phyloP scores from a whole-genome alignment of 1,284 basidiomycete species.

The Pseudozyma thailandica region DNA sequence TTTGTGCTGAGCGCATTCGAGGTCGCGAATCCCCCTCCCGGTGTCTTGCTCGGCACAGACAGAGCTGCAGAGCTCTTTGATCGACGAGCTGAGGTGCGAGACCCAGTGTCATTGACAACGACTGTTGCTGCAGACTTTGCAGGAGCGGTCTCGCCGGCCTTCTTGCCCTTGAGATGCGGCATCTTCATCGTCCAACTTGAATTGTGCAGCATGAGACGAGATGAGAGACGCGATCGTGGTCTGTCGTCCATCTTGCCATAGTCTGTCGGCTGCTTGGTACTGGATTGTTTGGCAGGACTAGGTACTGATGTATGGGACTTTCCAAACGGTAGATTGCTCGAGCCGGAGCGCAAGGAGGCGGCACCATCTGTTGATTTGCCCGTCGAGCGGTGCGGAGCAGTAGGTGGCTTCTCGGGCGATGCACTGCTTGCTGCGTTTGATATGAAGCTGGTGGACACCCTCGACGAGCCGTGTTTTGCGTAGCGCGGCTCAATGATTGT shows the following conservation, averaged over 20 bases:
- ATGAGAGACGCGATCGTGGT: slow-evolving; percentile 23
- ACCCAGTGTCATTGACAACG: not conserved
- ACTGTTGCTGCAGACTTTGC: not conserved
- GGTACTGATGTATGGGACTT: not conserved
- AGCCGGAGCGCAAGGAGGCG: not conserved
- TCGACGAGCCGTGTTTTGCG: not conserved
- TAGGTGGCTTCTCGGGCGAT: not conserved
- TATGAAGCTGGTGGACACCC: not conserved
- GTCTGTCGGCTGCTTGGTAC: slow-evolving; percentile 20
- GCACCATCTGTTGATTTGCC: slow-evolving; percentile 3
- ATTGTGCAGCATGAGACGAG: slow-evolving; percentile 25
- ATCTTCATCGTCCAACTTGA: slow-evolving; percentile 21
- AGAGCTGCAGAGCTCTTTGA: slow-evolving; percentile 14
- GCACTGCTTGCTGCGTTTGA: not conserved
- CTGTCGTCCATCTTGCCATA: slow-evolving; percentile 20
- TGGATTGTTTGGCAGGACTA: not conserved
- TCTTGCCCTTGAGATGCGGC: slow-evolving; percentile 17
- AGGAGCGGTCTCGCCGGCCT: not conserved
- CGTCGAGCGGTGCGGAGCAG: slow-evolving; percentile 4
- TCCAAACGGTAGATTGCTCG: not conserved
- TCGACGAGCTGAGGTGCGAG: slow-evolving; percentile 2
- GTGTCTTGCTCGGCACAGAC: not conserved
- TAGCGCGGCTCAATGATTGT: not conserved
- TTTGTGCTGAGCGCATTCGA: not conserved
- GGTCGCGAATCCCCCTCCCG: not conserved